A percentile compares a stretch with the other conserved stretches of the same genome.
phyloP scores from a whole-genome alignment of 768 basidiomycete genomes.

The Rhodotorula babjevae region DNA sequence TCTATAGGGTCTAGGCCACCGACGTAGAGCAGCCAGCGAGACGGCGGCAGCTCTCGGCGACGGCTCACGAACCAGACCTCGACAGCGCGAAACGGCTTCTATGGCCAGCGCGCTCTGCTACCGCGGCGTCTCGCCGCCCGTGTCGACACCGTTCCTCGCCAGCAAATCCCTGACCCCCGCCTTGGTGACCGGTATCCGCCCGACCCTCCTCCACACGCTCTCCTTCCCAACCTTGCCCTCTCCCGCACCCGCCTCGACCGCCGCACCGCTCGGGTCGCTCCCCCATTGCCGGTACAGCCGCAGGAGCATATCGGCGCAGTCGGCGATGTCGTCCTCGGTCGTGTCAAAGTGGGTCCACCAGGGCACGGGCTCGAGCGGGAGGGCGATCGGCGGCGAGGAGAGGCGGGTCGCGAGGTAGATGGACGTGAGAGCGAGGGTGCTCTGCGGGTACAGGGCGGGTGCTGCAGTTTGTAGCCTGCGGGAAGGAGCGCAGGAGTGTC shows the following conservation, averaged over 20 bases:
- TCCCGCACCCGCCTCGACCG: not conserved
- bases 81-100: too few relatives aligned
- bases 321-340: conserved; percentile 34
- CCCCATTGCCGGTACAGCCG: conserved; percentile 39
- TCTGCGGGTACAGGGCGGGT: conserved; percentile 80
- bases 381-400: conserved; percentile 54
- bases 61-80: too few relatives aligned
- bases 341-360: conserved; percentile 98
- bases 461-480: conserved; percentile 84
- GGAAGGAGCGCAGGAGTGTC: not conserved
- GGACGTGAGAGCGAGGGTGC: conserved; percentile 81
- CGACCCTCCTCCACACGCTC: conserved; percentile 28
- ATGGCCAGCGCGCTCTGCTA: not conserved
- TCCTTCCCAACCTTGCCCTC: conserved; percentile 5
- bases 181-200: conserved; percentile 24
- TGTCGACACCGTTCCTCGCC: not conserved
- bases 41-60: too few relatives aligned
- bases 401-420: conserved; percentile 73
- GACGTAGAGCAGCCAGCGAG: too few relatives aligned
- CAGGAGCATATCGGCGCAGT: conserved; percentile 27
- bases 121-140: not conserved
- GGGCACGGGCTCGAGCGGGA: conserved; percentile 65
- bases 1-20: too few relatives aligned
- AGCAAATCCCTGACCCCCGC: conserved; percentile 23
- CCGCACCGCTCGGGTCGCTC: not conserved